Evolutionary conservation across 2,329 filamentous ascomycete species (phyloP).

Genomic region (Xylaria sp.): DNA sequence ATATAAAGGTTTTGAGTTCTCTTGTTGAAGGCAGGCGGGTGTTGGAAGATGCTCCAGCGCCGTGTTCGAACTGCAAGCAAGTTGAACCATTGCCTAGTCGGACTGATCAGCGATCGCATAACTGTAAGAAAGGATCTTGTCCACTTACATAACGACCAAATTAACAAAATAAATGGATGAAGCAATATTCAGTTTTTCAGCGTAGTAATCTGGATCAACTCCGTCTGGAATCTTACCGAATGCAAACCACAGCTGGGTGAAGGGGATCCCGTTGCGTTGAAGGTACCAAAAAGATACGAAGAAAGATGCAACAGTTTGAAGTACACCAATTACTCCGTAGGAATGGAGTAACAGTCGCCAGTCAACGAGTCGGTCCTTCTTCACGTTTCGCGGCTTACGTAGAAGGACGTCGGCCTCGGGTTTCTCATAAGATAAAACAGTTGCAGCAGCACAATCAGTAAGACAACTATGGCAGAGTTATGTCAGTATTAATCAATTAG

Average conservation of each 20-base stretch:
- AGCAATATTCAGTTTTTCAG: conserved; percentile 63
- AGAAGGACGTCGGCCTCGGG: conserved; percentile 77
- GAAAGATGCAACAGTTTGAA: conserved; percentile 65
- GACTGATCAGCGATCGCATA: background rate
- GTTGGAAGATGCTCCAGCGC: conserved; percentile 71
- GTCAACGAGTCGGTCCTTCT: conserved; percentile 74
- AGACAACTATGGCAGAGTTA: conserved; percentile 60
- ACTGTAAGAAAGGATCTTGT: background rate
- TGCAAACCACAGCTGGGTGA: conserved; percentile 69
- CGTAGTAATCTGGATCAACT: conserved; percentile 61
- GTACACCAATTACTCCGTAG: conserved; percentile 72
- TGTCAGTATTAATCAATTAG: background rate
- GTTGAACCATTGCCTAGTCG: conserved; percentile 72
- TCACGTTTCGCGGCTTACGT: conserved; percentile 70
- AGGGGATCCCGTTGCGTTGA: conserved; percentile 66
- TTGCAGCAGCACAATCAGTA: conserved; percentile 76
- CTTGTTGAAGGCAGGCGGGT: conserved; percentile 70
- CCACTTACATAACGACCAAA: conserved; percentile 73
- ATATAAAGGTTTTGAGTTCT: conserved; percentile 70
- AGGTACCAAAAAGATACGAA: conserved; percentile 73
- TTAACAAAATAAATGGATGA: conserved; percentile 82
- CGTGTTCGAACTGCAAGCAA: conserved; percentile 72
- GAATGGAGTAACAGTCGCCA: conserved; percentile 74
- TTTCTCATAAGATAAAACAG: conserved; percentile 75
- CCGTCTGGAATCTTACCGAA: conserved; percentile 61